Evolutionary conservation across 768 basidiomycete species (phyloP).

Genomic region (Suillus sp.): DNA sequence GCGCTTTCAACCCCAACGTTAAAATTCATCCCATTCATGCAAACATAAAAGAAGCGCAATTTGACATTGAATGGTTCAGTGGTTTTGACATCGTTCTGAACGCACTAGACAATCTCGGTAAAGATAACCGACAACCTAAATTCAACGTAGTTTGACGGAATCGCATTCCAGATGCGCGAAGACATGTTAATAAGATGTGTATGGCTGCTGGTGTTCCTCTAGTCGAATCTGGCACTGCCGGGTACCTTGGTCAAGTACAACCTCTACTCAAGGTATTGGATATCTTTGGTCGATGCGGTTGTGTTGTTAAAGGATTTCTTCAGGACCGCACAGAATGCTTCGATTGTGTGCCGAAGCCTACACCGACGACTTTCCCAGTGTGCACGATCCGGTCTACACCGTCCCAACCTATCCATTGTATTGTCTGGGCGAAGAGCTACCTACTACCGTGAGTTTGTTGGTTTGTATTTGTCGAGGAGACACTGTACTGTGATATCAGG

Average conservation of each 20-base stretch:
- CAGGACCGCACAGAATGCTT: constrained; percentile 93
- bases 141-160: constrained; percentile 8
- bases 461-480: neutral
- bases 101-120: constrained; percentile 92
- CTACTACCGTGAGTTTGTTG: constrained; percentile 72
- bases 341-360: constrained; percentile 91
- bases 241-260: constrained; percentile 96
- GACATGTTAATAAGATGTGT: constrained; percentile 98
- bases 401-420: constrained; percentile 96
- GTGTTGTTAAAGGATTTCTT: neutral
- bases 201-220: constrained; percentile 89
- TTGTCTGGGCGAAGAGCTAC: constrained; percentile 99
- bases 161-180: constrained; percentile 71
- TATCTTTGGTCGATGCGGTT: neutral
- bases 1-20: constrained; percentile 86
- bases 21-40: constrained; percentile 87
- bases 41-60: constrained; percentile 93
- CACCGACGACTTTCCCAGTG: constrained; percentile 93
- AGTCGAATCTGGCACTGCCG: constrained; percentile 96
- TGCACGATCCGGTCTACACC: constrained; percentile 98
- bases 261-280: constrained; percentile 77
- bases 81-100: constrained; percentile 92
- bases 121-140: neutral
- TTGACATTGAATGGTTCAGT: constrained; percentile 88
- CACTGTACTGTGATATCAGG: constrained; percentile 40